Percentiles rank a stretch among this genome's conserved stretches.
These are phyloP conservation scores for Chaetomium tenue DNA, from an alignment of 495 filamentous ascomycete species.

Conservation along the genomic window DNA sequence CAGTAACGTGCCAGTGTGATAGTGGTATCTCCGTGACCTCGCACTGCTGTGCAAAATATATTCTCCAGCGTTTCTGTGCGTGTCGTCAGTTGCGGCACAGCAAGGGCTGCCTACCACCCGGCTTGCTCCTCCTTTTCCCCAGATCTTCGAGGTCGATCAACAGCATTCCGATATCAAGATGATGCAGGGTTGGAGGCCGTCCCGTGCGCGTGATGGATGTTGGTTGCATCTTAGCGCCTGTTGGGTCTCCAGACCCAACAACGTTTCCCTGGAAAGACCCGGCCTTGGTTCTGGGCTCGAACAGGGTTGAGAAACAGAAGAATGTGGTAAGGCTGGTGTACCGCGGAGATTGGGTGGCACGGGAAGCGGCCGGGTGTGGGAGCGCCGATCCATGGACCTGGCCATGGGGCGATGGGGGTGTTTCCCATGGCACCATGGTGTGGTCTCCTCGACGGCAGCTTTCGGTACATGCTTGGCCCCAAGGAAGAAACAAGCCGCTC, in stretches of 20 bases:
- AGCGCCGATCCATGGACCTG: constrained; percentile 20
- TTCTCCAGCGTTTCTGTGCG: background rate
- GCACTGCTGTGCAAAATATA: background rate
- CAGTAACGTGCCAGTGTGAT: no score
- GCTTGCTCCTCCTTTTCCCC: background rate
- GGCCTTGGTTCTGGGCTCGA: constrained; percentile 26
- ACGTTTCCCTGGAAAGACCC: constrained; percentile 22
- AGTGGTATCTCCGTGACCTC: background rate
- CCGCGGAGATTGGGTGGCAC: constrained; percentile 7
- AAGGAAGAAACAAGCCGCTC: constrained; percentile 6
- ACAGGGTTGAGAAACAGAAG: constrained; percentile 4
- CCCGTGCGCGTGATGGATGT: constrained; percentile 1
- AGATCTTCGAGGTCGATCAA: no score
- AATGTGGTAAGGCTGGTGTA: background rate
- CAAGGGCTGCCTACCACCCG: background rate
- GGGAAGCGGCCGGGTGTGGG: constrained; percentile 14
- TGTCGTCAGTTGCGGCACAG: background rate
- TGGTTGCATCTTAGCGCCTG: constrained; percentile 21
- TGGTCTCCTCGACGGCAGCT: background rate
- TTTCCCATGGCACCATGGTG: background rate
- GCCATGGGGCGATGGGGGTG: background rate
- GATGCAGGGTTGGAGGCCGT: background rate
- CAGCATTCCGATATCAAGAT: background rate
- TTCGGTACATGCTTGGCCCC: background rate
- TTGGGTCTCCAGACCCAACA: constrained; percentile 6